A percentile compares a stretch with the other conserved stretches of the same genome.
phyloP scores from a whole-genome alignment of 1,284 basidiomycete genomes.

The Wolfiporia cocos region DNA sequence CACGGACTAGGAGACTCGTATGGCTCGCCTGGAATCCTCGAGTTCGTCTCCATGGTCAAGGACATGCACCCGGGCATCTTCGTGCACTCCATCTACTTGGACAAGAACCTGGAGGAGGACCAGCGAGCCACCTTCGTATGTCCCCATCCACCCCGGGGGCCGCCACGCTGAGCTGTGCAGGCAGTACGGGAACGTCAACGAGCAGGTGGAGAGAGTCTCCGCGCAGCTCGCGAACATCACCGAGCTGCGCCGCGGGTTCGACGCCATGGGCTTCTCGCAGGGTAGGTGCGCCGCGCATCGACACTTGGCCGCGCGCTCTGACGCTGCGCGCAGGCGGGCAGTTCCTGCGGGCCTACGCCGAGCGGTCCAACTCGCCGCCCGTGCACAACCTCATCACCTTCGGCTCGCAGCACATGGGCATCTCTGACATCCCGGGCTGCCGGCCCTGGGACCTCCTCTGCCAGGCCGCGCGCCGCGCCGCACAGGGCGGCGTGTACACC shows the following conservation, averaged over 20 bases:
- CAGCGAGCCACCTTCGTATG: constrained; percentile 76
- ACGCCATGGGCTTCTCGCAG: constrained; percentile 92
- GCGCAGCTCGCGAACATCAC: constrained; percentile 63
- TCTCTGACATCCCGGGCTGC: constrained; percentile 78
- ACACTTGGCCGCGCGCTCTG: background rate
- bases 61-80: constrained; percentile 80
- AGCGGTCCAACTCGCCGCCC: constrained; percentile 76
- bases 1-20: constrained; percentile 84
- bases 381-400: constrained; percentile 88
- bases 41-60: constrained; percentile 65
- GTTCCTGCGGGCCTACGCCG: constrained; percentile 87
- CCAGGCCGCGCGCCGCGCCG: constrained; percentile 66
- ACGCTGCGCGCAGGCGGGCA: constrained; percentile 53
- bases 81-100: constrained; percentile 77
- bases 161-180: background rate
- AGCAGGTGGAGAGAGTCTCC: constrained; percentile 63
- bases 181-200: constrained; percentile 81
- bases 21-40: constrained; percentile 58
- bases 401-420: constrained; percentile 81
- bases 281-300: constrained; percentile 33
- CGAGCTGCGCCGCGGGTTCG: constrained; percentile 75
- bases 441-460: constrained; percentile 70
- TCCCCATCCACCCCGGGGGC: constrained; percentile 12
- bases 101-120: constrained; percentile 64
- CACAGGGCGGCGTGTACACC: constrained; percentile 74